Evolutionary conservation across 1,139 yeast genomes (phyloP), one percentile per base, ranked within the genome.

Genomic region (Hansenula sp.): DNA sequence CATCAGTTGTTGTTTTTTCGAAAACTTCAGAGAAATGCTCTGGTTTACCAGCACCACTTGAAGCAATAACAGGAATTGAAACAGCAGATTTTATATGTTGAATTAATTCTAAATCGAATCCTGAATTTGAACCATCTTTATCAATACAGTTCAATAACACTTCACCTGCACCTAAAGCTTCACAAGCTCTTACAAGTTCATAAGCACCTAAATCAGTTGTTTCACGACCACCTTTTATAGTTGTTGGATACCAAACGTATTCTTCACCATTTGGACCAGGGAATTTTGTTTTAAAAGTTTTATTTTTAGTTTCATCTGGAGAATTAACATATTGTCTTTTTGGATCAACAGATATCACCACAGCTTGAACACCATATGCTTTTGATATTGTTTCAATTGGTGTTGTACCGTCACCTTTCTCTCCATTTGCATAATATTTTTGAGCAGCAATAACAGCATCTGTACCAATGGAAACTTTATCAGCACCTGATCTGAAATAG

Each of bases 121-220:
- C 98, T 22, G 87, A 77, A 60, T 92, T 92, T 11, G 96, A 79
- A 5, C 98, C 98, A 62, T 92, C 98, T 62, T 87, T 87, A 64
- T 92, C 98, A 47, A 92, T 92, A 54, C 97, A 90, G 61, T 92
- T 92, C 48, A 92, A 70, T 38, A 92, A 69, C 31, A 92, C 78
- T 63, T 92, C 98, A 36, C 98, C 98, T 0, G 97, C 97, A n/a
- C 98, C 98, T 40, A 92, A 70, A 2, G 79, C 85, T 59, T 92
- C 96, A 53, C 95, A 87, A 1, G 97, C 97, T 45, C 69, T 70
- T 36, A 90, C 88, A 30, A 92, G 74, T 62, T 92, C 97, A 52
- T 77, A 77, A 0, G 96, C 98, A 26, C 97, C 98, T 34, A 92
- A 62, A 40, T 89, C 96, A 44, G 95, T 90, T 13, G 74, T 58